Evolutionary conservation across 306 rosid species (phyloP).

Genomic region (Castanospermum australe): DNA sequence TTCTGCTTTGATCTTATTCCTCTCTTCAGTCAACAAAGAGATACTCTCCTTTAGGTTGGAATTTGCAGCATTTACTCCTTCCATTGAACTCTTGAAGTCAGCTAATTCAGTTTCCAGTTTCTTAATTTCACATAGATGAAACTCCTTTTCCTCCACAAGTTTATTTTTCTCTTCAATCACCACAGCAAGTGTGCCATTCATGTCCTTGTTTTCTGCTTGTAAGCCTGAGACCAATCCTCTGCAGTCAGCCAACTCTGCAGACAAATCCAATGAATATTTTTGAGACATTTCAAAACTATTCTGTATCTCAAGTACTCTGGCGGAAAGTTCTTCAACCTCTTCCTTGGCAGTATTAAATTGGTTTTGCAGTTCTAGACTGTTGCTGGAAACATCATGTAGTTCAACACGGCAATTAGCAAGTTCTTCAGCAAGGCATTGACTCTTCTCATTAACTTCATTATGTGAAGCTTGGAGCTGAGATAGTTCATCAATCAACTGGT

Average conservation of each 20-base stretch:
- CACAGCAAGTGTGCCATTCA: constrained; percentile 37
- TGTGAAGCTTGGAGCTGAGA: constrained; percentile 53
- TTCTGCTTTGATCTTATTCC: constrained; percentile 49
- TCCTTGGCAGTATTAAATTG: constrained; percentile 38
- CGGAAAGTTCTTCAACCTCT: constrained; percentile 46
- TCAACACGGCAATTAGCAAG: constrained; percentile 60
- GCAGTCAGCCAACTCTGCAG: constrained; percentile 63
- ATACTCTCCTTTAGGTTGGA: constrained; percentile 50
- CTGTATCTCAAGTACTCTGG: constrained; percentile 45
- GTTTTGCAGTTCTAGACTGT: constrained; percentile 55
- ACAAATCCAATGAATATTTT: constrained; percentile 50
- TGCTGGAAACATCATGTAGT: constrained; percentile 50
- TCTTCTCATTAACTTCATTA: constrained; percentile 51
- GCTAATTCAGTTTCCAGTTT: constrained; percentile 58
- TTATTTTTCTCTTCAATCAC: constrained; percentile 42
- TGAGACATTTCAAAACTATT: constrained; percentile 53
- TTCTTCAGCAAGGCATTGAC: constrained; percentile 63
- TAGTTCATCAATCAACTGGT: constrained; percentile 49
- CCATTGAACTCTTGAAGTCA: constrained; percentile 42
- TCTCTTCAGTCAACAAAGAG: constrained; percentile 57
- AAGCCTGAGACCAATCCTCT: constrained; percentile 39
- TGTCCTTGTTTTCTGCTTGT: constrained; percentile 46
- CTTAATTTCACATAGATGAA: constrained; percentile 40
- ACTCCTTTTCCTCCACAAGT: constrained; percentile 40
- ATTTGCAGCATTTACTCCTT: constrained; percentile 57